A percentile compares a stretch with the other conserved stretches of the same genome.
These are phyloP conservation scores for Salvia splendens DNA, from an alignment of 257 asterid species.

Conservation along the genomic window DNA sequence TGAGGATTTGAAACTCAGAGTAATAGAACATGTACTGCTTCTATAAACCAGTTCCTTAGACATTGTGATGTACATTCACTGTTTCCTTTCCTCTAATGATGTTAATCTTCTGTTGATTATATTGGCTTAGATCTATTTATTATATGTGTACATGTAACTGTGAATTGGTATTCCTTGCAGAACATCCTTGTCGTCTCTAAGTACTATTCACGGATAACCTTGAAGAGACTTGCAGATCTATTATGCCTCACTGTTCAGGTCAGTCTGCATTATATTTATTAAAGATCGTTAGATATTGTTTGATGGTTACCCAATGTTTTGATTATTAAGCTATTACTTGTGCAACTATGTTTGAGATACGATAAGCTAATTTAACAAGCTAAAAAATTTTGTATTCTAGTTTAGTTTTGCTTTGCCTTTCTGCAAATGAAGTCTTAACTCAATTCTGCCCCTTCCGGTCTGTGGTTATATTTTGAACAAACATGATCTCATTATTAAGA, in stretches of 20 bases:
- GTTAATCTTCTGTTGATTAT: background rate
- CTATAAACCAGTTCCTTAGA: background rate
- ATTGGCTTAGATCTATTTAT: background rate
- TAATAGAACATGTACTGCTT: slow-evolving; percentile 81
- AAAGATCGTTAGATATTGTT: background rate
- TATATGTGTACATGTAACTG: background rate
- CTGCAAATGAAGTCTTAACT: background rate
- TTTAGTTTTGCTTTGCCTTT: background rate
- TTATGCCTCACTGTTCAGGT: slow-evolving; percentile 85
- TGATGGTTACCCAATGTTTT: background rate
- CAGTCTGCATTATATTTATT: slow-evolving; percentile 27
- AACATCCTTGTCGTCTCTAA: slow-evolving; percentile 90
- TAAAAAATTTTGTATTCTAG: background rate
- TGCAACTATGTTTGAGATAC: background rate
- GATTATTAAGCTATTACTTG: background rate
- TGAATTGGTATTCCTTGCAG: slow-evolving; percentile 49
- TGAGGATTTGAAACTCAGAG: slow-evolving; percentile 81
- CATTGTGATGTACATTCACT: slow-evolving; percentile 6
- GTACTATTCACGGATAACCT: slow-evolving; percentile 81
- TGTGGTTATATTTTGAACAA: background rate
- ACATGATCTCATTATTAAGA: background rate
- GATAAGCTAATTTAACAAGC: background rate
- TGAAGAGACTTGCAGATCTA: slow-evolving; percentile 92
- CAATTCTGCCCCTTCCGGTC: background rate
- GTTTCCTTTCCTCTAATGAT: background rate